Base-by-base conservation (phyloP, 352 stramenopile genomes). In the Phytophthora crassamura region DNA sequence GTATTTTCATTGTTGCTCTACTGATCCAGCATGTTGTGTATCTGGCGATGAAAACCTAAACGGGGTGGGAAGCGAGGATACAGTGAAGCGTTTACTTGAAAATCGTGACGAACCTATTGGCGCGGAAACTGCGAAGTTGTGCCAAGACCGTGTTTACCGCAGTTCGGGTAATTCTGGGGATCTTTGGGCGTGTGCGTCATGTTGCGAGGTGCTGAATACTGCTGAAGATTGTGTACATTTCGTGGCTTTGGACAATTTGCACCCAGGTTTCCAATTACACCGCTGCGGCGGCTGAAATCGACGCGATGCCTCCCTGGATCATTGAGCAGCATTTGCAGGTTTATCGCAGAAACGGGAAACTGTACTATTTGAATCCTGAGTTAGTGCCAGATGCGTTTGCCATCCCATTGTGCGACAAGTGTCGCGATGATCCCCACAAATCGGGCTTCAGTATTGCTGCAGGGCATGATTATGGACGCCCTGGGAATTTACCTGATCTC, bases 1-100 rank as follows among this genome's bases (percentile, higher is more conserved):
- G 2, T 63, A 63, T 49, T 63, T 55, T 41, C 55, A 63, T 16
- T 63, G 42, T 12, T 55, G 55, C 11, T 54, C 43, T 10, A 42
- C 25, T 6, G 7, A 63, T 49, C 45, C 34, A 4, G 20, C 9
- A 7, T 9, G 43, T 0, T 48, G 12, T 25, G 22, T 63, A 4
- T 36, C 20, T 22, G 47, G 48, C 20, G n/a, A 48, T 16, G 55
- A 54, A 47, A 47, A n/a, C 4, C 2, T 53, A 2, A 15, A 46
- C n/a, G n/a, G n/a, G n/a, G n/a, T n/a, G n/a, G n/a, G n/a, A n/a
- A n/a, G n/a, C n/a, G n/a, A n/a, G n/a, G n/a, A n/a, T n/a, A n/a
- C n/a, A n/a, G n/a, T n/a, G n/a, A n/a, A n/a, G 4, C 14, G 50
- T 12, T 20, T 40, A 12, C 18, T 49, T 40, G 7, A n/a, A 0